A percentile compares a stretch with the other conserved stretches of the same genome.
These are phyloP conservation scores for Anastatica hierochuntica DNA, from an alignment of 345 rosid genomes.

Conservation along the genomic window DNA sequence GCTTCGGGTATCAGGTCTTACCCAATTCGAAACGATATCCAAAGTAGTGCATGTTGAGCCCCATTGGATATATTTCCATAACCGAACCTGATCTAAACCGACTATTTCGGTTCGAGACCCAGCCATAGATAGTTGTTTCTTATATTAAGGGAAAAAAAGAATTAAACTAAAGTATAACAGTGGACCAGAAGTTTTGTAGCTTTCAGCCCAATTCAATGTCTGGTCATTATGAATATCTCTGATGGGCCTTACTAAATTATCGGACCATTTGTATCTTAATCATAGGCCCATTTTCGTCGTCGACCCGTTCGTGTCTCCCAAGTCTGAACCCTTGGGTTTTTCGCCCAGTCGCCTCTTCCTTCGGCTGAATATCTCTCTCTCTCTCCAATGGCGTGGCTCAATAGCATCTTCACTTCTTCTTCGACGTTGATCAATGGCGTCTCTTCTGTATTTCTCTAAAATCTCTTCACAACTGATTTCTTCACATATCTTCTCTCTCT, in stretches of 20 bases:
- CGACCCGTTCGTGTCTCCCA: conserved; percentile 9
- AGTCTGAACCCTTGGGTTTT: conserved; percentile 27
- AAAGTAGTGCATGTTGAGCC: no score
- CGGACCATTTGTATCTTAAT: neutral
- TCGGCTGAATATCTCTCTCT: neutral
- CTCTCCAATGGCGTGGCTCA: conserved; percentile 30
- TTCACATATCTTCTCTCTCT: neutral
- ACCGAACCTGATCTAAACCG: no score
- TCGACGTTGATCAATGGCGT: conserved; percentile 10
- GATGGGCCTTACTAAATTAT: neutral
- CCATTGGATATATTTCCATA: no score
- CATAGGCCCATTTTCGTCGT: neutral
- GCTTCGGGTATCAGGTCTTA: no score
- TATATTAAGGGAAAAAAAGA: no score
- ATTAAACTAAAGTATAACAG: no score
- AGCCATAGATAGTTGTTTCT: no score
- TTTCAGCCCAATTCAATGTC: neutral
- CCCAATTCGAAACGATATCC: no score
- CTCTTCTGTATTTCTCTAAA: conserved; percentile 16
- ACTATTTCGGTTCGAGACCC: no score
- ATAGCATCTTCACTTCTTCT: conserved; percentile 18
- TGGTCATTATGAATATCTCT: no score
- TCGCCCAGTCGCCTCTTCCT: conserved; percentile 22
- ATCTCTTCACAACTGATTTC: neutral
- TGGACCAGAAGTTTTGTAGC: neutral